These are phyloP conservation scores for Thielaviopsis euricoi DNA, from an alignment of 2,329 filamentous ascomycete genomes.

Conservation along the genomic window DNA sequence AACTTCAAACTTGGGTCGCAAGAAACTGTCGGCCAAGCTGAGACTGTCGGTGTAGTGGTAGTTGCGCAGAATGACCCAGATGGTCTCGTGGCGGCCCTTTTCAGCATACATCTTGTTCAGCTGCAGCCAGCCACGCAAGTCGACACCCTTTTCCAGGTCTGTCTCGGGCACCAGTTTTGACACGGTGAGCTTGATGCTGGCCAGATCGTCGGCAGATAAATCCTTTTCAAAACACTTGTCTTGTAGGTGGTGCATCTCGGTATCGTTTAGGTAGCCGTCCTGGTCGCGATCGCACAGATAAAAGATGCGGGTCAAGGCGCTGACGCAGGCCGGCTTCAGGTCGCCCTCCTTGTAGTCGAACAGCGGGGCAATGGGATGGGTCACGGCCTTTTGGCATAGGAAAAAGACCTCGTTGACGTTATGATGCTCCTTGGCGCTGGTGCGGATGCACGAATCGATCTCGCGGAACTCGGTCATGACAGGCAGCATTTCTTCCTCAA, in stretches of 20 bases:
- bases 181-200: conserved; percentile 82
- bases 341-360: conserved; percentile 89
- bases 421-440: conserved; percentile 77
- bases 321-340: conserved; percentile 76
- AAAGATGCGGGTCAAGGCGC: conserved; percentile 78
- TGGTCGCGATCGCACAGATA: conserved; percentile 94
- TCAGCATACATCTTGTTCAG: conserved; percentile 94
- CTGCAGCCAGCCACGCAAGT: conserved; percentile 68
- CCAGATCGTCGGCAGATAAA: conserved; percentile 62
- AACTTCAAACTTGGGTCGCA: conserved; percentile 88
- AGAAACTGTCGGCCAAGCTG: conserved; percentile 75
- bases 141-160: conserved; percentile 54
- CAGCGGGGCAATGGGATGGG: conserved; percentile 86
- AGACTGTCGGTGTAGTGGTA: conserved; percentile 95
- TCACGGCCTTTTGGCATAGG: conserved; percentile 94
- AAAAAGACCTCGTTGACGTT: conserved; percentile 97
- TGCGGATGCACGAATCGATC: conserved; percentile 93
- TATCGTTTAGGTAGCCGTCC: conserved; percentile 78
- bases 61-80: conserved; percentile 90
- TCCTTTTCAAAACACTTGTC: conserved; percentile 82
- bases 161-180: conserved; percentile 48
- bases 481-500: conserved; percentile 94
- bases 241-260: conserved; percentile 84
- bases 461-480: conserved; percentile 98
- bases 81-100: conserved; percentile 92